phyloP scores from a whole-genome alignment of 202 grass and related monocot genomes.

The Panicum virgatum region DNA sequence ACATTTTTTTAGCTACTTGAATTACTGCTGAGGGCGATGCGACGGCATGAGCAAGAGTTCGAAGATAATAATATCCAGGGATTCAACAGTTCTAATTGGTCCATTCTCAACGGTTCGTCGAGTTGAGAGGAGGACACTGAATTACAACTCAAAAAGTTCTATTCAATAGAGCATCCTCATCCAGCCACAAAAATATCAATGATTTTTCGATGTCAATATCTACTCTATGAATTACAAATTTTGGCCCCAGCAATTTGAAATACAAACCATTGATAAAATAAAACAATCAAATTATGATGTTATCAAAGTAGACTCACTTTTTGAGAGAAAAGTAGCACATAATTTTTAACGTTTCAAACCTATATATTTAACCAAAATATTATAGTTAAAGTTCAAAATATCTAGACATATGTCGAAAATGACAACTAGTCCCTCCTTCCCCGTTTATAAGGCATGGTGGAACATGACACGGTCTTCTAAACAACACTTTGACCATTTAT shows the following conservation, averaged over 20 bases:
- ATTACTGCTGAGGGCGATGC: not conserved
- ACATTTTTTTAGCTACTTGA: not conserved
- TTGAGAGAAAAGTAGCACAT: not conserved
- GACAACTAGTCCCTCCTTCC: not conserved
- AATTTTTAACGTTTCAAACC: not conserved
- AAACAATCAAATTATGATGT: not conserved
- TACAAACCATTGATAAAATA: not conserved
- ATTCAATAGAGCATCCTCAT: not conserved
- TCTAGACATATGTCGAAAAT: not conserved
- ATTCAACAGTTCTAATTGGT: too few species aligned
- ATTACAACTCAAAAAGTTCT: not conserved
- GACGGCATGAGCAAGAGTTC: not conserved
- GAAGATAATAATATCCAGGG: too few species aligned
- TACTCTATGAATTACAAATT: not conserved
- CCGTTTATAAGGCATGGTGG: too few species aligned
- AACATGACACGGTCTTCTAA: too few species aligned
- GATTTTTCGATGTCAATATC: not conserved
- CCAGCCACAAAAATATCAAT: not conserved
- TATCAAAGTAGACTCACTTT: not conserved
- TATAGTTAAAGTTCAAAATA: not conserved
- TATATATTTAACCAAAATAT: not conserved
- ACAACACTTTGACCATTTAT: too few species aligned
- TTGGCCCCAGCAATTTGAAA: not conserved
- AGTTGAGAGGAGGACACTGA: slow-evolving; percentile 1
- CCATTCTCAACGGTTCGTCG: not conserved